Conservation (phyloP, 768 basidiomycete species). For the Boletus barrowsii region DNA sequence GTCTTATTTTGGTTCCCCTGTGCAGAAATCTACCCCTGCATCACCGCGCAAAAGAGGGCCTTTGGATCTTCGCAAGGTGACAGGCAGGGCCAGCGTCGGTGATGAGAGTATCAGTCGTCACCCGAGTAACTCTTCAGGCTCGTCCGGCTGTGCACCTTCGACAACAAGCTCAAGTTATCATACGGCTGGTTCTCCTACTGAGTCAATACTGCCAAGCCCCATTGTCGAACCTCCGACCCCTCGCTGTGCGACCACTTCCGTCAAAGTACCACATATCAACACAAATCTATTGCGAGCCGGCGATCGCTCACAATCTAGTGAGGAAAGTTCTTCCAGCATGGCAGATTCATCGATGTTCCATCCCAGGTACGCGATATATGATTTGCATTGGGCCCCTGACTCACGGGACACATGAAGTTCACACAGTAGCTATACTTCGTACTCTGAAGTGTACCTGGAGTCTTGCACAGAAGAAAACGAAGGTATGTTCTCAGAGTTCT, state of each 20-base stretch:
- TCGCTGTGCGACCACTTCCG: background rate
- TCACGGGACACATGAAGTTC: constrained; percentile 3
- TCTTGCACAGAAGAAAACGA: constrained; percentile 4
- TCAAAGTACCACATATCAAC: background rate
- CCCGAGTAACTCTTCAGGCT: background rate
- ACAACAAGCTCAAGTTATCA: constrained; percentile 1
- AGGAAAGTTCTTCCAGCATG: background rate
- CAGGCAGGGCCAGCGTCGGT: background rate
- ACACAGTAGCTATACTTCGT: constrained; percentile 12
- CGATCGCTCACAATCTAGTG: background rate
- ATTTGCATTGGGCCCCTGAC: background rate
- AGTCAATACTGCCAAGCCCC: constrained; percentile 3
- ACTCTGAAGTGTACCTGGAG: constrained; percentile 7
- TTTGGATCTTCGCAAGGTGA: background rate
- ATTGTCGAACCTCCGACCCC: constrained; percentile 14
- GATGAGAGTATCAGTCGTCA: background rate
- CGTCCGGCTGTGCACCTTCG: background rate
- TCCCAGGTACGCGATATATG: constrained; percentile 7
- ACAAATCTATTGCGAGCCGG: background rate
- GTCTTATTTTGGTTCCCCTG: constrained; percentile 11
- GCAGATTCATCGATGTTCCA: constrained; percentile 3
- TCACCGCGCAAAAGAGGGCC: background rate
- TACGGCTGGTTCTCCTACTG: constrained; percentile 10
- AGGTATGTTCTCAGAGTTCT: background rate
- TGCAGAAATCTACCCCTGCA: background rate